A percentile compares a stretch with the other conserved stretches of the same genome.
Conservation (phyloP, 2,329 filamentous ascomycete genomes). For the Thelonectria rubi region DNA sequence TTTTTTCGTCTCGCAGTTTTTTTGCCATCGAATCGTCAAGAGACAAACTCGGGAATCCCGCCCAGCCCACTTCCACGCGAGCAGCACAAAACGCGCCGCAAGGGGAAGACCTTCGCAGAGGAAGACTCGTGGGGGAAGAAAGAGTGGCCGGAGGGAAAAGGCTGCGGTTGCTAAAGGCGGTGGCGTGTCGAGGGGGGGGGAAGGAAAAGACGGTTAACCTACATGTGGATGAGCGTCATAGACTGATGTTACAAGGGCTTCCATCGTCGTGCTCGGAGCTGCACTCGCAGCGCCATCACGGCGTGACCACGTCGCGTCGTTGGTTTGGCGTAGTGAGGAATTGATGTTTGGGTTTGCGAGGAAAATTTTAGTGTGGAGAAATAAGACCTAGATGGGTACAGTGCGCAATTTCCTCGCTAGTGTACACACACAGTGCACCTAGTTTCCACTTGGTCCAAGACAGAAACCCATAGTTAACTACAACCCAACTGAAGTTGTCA, state of each 20-base stretch:
- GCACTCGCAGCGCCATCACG: not conserved
- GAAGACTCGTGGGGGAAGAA: constrained; percentile 48
- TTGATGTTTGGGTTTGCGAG: not conserved
- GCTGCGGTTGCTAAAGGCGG: constrained; percentile 35
- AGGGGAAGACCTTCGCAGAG: constrained; percentile 47
- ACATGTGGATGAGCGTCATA: not conserved
- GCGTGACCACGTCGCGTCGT: not conserved
- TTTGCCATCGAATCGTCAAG: constrained; percentile 26
- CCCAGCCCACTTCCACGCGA: constrained; percentile 49
- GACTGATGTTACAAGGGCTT: not conserved
- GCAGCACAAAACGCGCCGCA: constrained; percentile 49
- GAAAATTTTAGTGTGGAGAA: constrained; percentile 12
- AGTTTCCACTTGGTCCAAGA: not conserved
- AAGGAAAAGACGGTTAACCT: constrained; percentile 14
- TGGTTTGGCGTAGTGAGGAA: not conserved
- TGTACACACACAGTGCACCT: no score
- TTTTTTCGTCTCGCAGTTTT: constrained; percentile 55
- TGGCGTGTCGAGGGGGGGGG: not conserved
- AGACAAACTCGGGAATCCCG: constrained; percentile 20
- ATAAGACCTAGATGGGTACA: not conserved
- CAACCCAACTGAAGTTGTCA: not conserved
- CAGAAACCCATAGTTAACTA: not conserved
- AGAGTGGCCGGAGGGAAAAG: constrained; percentile 46
- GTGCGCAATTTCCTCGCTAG: no score
- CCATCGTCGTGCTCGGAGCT: not conserved